phyloP scores from a whole-genome alignment of 345 rosid species.

The Brassica incana region DNA sequence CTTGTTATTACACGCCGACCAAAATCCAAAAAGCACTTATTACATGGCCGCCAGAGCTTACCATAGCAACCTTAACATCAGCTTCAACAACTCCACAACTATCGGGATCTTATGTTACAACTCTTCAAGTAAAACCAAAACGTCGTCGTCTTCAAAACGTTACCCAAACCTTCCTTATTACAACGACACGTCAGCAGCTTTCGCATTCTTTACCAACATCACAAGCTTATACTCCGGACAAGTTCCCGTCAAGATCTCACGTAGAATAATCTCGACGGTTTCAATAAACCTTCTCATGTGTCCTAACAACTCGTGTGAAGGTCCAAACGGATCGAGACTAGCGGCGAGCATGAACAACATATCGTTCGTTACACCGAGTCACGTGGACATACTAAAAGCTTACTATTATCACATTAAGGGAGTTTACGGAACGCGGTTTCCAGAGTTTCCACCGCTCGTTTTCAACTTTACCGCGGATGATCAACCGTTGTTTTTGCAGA shows the following conservation, averaged over 20 bases:
- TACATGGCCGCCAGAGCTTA: slow-evolving; percentile 60
- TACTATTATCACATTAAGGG: slow-evolving; percentile 22
- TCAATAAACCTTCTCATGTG: slow-evolving; percentile 33
- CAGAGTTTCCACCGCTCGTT: slow-evolving; percentile 29
- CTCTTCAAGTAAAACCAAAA: background rate
- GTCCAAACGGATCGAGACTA: slow-evolving; percentile 34
- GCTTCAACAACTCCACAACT: slow-evolving; percentile 43
- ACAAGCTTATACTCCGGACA: slow-evolving; percentile 14
- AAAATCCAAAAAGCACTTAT: slow-evolving; percentile 35
- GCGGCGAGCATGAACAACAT: slow-evolving; percentile 34
- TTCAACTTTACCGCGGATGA: slow-evolving; percentile 37
- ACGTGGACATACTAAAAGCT: slow-evolving; percentile 35
- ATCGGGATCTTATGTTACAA: slow-evolving; percentile 46
- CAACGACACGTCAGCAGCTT: slow-evolving; percentile 42
- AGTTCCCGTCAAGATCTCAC: slow-evolving; percentile 13
- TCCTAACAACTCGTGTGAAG: slow-evolving; percentile 27
- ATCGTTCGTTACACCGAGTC: slow-evolving; percentile 34
- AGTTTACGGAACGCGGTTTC: slow-evolving; percentile 38
- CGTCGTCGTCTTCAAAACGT: slow-evolving; percentile 6
- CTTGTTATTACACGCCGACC: slow-evolving; percentile 49
- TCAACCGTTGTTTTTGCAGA: slow-evolving; percentile 17
- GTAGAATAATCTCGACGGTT: slow-evolving; percentile 37
- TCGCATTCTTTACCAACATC: slow-evolving; percentile 2
- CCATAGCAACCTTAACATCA: slow-evolving; percentile 7
- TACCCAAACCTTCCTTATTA: slow-evolving; percentile 49